Percentiles rank a stretch among this genome's conserved stretches.
Evolutionary conservation across 2,329 filamentous ascomycete genomes (phyloP).

Genomic region (Cladophialophora immunda): DNA sequence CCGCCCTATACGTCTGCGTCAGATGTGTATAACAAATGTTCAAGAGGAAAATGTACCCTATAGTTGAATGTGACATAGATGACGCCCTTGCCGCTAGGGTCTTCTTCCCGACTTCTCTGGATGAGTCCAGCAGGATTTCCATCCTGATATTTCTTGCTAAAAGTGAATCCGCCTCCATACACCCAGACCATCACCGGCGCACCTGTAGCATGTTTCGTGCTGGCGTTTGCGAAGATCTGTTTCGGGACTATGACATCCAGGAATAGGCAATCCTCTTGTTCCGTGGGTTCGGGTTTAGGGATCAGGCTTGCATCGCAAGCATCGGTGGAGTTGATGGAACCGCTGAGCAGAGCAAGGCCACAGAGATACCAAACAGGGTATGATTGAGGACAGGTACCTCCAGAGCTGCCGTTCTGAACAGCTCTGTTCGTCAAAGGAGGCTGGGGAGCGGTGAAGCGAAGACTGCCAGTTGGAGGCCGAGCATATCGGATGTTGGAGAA

Average conservation of each 20-base stretch:
- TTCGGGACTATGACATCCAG: constrained; percentile 41
- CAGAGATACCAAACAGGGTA: constrained; percentile 4
- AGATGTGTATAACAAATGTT: not conserved
- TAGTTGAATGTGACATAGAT: constrained; percentile 34
- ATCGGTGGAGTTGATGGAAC: constrained; percentile 2
- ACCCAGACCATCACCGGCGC: constrained; percentile 44
- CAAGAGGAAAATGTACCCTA: constrained; percentile 27
- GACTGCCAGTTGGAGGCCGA: not conserved
- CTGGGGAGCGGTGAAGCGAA: constrained; percentile 4
- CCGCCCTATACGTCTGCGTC: constrained; percentile 45
- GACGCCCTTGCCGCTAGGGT: constrained; percentile 13
- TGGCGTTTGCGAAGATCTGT: constrained; percentile 6
- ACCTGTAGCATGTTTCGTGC: constrained; percentile 9
- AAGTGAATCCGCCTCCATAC: constrained; percentile 34
- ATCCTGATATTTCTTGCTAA: constrained; percentile 11
- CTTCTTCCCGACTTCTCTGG: constrained; percentile 7
- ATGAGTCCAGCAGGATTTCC: constrained; percentile 17
- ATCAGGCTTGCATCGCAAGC: constrained; percentile 1
- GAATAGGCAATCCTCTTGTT: constrained; percentile 45
- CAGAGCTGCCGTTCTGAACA: not conserved
- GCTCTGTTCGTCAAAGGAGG: constrained; percentile 6
- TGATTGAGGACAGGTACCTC: not conserved
- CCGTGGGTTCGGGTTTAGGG: not conserved
- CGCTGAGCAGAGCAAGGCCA: not conserved
- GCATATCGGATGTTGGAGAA: constrained; percentile 11